These are phyloP conservation scores for Gremmenia infestans DNA, from an alignment of 2,329 filamentous ascomycete genomes.

Conservation along the genomic window DNA sequence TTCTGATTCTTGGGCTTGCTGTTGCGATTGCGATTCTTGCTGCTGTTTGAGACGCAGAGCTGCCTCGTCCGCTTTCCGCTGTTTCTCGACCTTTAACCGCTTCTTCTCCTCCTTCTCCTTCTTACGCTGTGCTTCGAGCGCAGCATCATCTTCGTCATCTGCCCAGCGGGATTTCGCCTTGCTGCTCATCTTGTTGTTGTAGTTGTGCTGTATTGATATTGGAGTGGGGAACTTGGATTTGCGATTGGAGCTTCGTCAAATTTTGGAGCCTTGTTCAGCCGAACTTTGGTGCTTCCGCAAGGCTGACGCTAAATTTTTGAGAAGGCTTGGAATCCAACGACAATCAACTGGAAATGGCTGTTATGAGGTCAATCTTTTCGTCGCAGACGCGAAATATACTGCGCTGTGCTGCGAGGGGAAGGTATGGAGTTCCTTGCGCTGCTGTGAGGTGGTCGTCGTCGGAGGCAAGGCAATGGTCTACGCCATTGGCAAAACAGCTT, in stretches of 20 bases:
- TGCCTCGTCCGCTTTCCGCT: conserved; percentile 57
- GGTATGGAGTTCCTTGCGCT: conserved; percentile 13
- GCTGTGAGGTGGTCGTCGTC: conserved; percentile 28
- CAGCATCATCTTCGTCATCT: conserved; percentile 74
- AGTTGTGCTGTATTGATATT: background rate
- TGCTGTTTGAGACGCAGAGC: conserved; percentile 26
- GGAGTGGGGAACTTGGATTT: conserved; percentile 1
- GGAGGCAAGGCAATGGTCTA: conserved; percentile 65
- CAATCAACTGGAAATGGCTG: conserved; percentile 7
- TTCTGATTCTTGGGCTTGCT: conserved; percentile 27
- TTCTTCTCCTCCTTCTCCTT: conserved; percentile 87
- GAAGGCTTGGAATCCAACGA: conserved; percentile 9
- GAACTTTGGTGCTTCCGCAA: background rate
- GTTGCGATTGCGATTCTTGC: conserved; percentile 21
- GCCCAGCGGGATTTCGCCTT: conserved; percentile 71
- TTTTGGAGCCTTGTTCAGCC: conserved; percentile 2
- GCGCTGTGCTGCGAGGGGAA: conserved; percentile 18
- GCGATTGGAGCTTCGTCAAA: conserved; percentile 6
- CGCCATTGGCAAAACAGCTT: conserved; percentile 81
- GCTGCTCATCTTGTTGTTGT: conserved; percentile 21
- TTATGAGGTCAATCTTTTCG: conserved; percentile 28
- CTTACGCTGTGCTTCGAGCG: conserved; percentile 65
- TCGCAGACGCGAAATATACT: conserved; percentile 21
- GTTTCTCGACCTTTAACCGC: conserved; percentile 76
- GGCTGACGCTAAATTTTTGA: background rate